A percentile compares a stretch with the other conserved stretches of the same genome.
phyloP scores from a whole-genome alignment of 345 rosid species.

The Camelina laxa region DNA sequence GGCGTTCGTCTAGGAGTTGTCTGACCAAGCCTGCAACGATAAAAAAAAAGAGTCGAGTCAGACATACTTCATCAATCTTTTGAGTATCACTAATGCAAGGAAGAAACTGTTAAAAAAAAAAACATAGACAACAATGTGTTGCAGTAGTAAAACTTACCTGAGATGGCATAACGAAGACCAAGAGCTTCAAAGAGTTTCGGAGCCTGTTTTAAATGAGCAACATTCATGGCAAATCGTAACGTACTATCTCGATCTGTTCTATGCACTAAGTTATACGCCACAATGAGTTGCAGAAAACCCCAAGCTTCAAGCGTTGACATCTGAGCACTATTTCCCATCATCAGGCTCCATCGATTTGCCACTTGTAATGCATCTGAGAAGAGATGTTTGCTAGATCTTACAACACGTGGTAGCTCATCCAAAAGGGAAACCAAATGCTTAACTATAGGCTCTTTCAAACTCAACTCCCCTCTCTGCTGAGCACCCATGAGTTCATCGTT shows the following conservation, averaged over 20 bases:
- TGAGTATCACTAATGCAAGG: neutral
- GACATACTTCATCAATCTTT: slow-evolving; percentile 17
- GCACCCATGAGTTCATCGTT: slow-evolving; percentile 19
- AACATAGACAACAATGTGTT: slow-evolving; percentile 2
- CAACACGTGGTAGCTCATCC: slow-evolving; percentile 32
- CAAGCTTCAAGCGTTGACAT: slow-evolving; percentile 27
- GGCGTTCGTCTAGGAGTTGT: neutral
- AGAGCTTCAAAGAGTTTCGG: slow-evolving; percentile 39
- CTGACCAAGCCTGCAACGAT: slow-evolving; percentile 28
- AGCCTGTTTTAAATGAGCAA: slow-evolving; percentile 36
- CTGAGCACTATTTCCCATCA: slow-evolving; percentile 22
- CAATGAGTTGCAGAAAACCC: slow-evolving; percentile 40
- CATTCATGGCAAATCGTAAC: neutral
- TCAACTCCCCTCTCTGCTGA: slow-evolving; percentile 32
- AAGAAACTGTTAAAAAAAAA: neutral
- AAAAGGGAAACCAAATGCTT: slow-evolving; percentile 20
- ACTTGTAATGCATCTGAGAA: slow-evolving; percentile 24
- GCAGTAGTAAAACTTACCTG: slow-evolving; percentile 29
- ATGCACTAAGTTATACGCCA: slow-evolving; percentile 29
- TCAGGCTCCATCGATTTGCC: slow-evolving; percentile 23
- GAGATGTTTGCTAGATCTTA: slow-evolving; percentile 8
- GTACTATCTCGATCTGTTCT: neutral
- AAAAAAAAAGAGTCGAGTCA: neutral
- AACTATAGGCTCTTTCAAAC: slow-evolving; percentile 29
- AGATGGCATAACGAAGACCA: slow-evolving; percentile 23